Evolutionary conservation across 2,329 filamentous ascomycete species (phyloP).

Genomic region (Cadophora sp.): DNA sequence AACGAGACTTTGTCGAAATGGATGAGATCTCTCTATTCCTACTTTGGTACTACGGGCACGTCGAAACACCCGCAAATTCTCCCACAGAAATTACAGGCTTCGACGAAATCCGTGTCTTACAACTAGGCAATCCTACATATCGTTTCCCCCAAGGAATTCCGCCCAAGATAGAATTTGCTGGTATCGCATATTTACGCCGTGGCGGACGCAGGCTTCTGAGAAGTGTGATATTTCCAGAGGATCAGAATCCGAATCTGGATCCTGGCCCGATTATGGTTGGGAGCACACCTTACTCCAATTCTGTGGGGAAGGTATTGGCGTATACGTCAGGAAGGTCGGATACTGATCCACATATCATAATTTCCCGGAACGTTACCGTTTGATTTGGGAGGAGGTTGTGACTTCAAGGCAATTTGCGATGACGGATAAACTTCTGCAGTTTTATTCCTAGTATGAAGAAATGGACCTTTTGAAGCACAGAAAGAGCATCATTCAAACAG

Average conservation of each 20-base stretch:
- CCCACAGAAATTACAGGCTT: background rate
- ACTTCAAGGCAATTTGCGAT: background rate
- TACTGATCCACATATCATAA: background rate
- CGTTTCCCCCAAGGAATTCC: background rate
- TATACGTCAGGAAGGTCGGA: background rate
- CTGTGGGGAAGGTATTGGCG: background rate
- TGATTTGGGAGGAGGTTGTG: background rate
- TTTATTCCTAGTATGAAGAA: background rate
- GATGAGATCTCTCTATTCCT: background rate
- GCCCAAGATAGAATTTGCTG: background rate
- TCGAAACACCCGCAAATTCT: background rate
- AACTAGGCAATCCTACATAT: background rate
- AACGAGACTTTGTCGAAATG: constrained; percentile 2
- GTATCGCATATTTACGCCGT: background rate
- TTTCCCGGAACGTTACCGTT: background rate
- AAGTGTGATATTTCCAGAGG: background rate
- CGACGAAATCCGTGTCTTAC: background rate
- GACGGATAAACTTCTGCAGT: background rate
- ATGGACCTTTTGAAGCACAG: too few species aligned
- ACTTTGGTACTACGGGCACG: background rate
- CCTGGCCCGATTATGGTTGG: background rate
- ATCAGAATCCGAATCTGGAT: background rate
- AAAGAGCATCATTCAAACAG: too few species aligned
- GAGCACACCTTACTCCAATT: background rate
- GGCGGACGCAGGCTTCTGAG: background rate